Evolutionary conservation across 2,329 filamentous ascomycete species (phyloP).

Genomic region (Leptographium wingfieldii): DNA sequence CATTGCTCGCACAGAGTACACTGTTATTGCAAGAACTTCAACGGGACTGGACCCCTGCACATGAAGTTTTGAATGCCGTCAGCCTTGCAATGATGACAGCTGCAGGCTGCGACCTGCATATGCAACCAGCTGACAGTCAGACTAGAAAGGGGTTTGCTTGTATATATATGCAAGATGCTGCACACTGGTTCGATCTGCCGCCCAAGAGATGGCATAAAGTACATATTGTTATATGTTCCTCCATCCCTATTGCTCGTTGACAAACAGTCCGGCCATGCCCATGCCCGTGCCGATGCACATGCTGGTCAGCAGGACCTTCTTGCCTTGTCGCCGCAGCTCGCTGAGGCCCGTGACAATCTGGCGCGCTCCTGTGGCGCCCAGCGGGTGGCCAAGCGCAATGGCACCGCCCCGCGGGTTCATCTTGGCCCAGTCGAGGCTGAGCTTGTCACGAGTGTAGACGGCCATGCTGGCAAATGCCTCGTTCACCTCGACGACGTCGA

Average conservation of each 20-base stretch:
- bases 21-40: too few relatives aligned
- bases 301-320: slow-evolving; percentile 81
- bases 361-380: slow-evolving; percentile 58
- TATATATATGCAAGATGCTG: too few relatives aligned
- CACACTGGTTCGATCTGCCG: too few relatives aligned
- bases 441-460: slow-evolving; percentile 72
- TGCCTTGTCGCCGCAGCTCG: slow-evolving; percentile 70
- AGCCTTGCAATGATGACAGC: too few relatives aligned
- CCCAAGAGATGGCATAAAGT: too few relatives aligned
- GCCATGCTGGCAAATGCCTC: slow-evolving; percentile 98
- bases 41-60: too few relatives aligned
- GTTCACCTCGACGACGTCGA: slow-evolving; percentile 89
- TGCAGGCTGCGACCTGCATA: too few relatives aligned
- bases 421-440: slow-evolving; percentile 61
- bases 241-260: slow-evolving; percentile 11
- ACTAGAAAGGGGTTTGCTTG: too few relatives aligned
- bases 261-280: slow-evolving; percentile 53
- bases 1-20: too few relatives aligned
- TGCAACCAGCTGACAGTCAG: too few relatives aligned
- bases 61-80: too few relatives aligned
- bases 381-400: slow-evolving; percentile 65
- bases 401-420: slow-evolving; percentile 73
- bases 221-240: too few relatives aligned
- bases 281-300: slow-evolving; percentile 71
- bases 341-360: slow-evolving; percentile 85